Conservation (phyloP, 2,329 filamentous ascomycete genomes). For the Penicillium carneum region DNA sequence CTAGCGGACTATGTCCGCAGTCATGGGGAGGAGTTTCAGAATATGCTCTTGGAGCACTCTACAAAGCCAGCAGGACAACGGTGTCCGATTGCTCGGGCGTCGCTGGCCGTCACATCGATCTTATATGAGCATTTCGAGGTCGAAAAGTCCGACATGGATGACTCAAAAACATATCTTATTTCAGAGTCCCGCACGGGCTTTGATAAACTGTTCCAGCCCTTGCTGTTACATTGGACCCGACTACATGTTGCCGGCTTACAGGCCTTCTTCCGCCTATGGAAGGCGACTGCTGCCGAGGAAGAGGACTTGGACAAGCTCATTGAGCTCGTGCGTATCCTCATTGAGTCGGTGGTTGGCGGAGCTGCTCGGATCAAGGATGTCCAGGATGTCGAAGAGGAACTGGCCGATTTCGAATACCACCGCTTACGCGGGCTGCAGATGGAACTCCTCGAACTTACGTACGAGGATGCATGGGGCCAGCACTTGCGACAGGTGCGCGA, state of each 20-base stretch:
- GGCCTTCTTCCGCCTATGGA: constrained; percentile 91
- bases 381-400: constrained; percentile 84
- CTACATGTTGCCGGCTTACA: constrained; percentile 85
- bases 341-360: constrained; percentile 87
- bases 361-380: constrained; percentile 83
- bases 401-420: constrained; percentile 80
- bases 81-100: constrained; percentile 86
- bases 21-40: constrained; percentile 91
- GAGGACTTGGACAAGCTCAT: constrained; percentile 93
- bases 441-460: constrained; percentile 87
- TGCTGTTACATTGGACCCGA: constrained; percentile 90
- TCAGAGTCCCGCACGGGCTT: constrained; percentile 78
- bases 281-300: constrained; percentile 80
- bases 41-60: constrained; percentile 87
- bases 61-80: constrained; percentile 73
- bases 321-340: constrained; percentile 85
- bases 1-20: constrained; percentile 90
- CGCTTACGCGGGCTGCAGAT: constrained; percentile 86
- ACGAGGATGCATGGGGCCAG: constrained; percentile 92
- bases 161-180: constrained; percentile 75
- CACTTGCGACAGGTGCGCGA: constrained; percentile 90
- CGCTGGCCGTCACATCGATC: constrained; percentile 83
- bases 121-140: constrained; percentile 96
- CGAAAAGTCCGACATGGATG: constrained; percentile 80
- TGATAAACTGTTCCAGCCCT: constrained; percentile 83